phyloP scores from a whole-genome alignment of 352 stramenopile genomes.

The Phytophthora nicotianae region DNA sequence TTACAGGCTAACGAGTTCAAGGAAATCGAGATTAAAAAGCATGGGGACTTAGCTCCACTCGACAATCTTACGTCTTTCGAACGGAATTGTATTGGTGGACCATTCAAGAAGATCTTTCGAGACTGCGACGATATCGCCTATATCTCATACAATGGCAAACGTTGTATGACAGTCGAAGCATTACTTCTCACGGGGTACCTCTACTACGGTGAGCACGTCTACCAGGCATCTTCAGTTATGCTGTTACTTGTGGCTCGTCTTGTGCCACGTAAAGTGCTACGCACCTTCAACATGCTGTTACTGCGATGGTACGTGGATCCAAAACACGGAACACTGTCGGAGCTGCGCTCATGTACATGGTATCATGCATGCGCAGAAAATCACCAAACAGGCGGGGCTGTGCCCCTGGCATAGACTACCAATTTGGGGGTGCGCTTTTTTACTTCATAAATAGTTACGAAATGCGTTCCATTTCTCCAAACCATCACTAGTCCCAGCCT shows the following conservation, averaged over 20 bases:
- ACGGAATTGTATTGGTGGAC: slow-evolving; percentile 18
- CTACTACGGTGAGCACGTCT: slow-evolving; percentile 23
- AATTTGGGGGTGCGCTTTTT: too few relatives aligned
- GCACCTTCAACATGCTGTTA: slow-evolving; percentile 30
- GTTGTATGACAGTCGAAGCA: slow-evolving; percentile 22
- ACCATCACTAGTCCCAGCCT: too few relatives aligned
- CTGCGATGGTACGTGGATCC: slow-evolving; percentile 27
- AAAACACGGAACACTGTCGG: background rate
- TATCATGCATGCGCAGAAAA: slow-evolving; percentile 26
- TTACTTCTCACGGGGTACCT: slow-evolving; percentile 25
- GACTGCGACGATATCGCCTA: slow-evolving; percentile 25
- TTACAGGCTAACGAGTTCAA: background rate
- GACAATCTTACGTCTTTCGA: slow-evolving; percentile 18
- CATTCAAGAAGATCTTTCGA: slow-evolving; percentile 23
- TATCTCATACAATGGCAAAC: slow-evolving; percentile 16
- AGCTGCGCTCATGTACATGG: slow-evolving; percentile 26
- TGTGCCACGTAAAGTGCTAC: slow-evolving; percentile 18
- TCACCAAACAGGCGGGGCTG: slow-evolving; percentile 7
- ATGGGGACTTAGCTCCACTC: background rate
- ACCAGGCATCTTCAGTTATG: slow-evolving; percentile 24
- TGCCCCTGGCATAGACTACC: background rate
- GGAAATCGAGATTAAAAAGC: background rate
- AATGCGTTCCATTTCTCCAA: too few relatives aligned
- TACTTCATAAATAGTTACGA: too few relatives aligned
- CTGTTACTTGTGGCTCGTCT: slow-evolving; percentile 15